Base-by-base conservation (phyloP, 2,329 filamentous ascomycete species). In the Epichloe scottii region DNA sequence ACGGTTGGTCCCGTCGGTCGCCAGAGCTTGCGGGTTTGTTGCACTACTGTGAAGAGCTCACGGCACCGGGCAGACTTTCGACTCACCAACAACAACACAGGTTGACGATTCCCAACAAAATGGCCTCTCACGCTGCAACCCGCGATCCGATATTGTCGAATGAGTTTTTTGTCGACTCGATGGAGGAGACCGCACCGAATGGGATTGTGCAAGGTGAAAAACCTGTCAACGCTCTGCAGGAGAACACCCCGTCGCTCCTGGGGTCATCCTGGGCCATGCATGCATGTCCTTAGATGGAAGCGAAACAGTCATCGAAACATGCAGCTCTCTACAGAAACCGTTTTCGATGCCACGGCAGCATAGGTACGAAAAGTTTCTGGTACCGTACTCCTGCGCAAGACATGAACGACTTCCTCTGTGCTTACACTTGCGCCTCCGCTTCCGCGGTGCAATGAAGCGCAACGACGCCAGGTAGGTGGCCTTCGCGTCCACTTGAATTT, bases 1-100 rank as follows among this genome's bases (percentile, higher is more conserved):
- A 45, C 51, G 51, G 51, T 50, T 53, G 48, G 40, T 51, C 51
- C 51, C 51, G 51, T 17, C 39, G 5, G 37, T 38, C 17, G 7
- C 38, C 35, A 50, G 41, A 37, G 26, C 35, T 40, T 40, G 46
- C 46, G 26, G 26, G 8, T 30, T 30, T 30, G 26, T 30, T 30
- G 26, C 26, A 30, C 26, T 8, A 26, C 23, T 26, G 26, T 26
- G 26, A 30, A 11, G 26, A 10, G 8, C 26, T 30, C 26, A 11
- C 26, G 8, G 26, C 26, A 11, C 1, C 8, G 26, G 11, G 8
- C 26, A 11, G 26, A 30, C 26, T 30, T 30, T 30, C 26, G 26
- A 30, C 26, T 10, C 8, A 30, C 26, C 26, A 30, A 30, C n/a
- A n/a, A n/a, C n/a, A n/a, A n/a, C n/a, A n/a, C n/a, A 30, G 8